Evolutionary conservation across 2,329 filamentous ascomycete genomes (phyloP).

Genomic region (Parastagonospora nodorum): DNA sequence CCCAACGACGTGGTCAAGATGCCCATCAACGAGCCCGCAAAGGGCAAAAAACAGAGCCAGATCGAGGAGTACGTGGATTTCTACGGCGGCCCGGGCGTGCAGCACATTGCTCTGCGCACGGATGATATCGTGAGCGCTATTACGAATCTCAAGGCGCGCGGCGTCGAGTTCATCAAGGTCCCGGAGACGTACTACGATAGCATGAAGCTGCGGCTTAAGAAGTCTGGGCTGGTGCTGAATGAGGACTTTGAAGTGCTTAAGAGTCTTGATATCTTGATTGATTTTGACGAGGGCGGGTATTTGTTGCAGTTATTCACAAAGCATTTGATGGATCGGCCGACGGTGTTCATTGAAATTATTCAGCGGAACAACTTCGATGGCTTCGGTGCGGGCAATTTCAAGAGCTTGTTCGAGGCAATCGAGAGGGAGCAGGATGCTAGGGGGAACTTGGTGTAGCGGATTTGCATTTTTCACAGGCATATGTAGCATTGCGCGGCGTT

Average conservation of each 20-base stretch:
- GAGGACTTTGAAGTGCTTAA: slow-evolving; percentile 81
- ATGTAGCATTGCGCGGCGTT: slow-evolving; percentile 9
- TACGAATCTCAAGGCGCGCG: slow-evolving; percentile 77
- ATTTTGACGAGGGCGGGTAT: slow-evolving; percentile 93
- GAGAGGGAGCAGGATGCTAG: slow-evolving; percentile 87
- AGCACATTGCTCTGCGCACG: slow-evolving; percentile 90
- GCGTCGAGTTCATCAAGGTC: slow-evolving; percentile 91
- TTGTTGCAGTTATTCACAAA: slow-evolving; percentile 66
- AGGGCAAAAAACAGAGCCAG: slow-evolving; percentile 87
- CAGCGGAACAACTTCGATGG: slow-evolving; percentile 89
- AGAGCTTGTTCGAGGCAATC: slow-evolving; percentile 92
- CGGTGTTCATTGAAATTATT: slow-evolving; percentile 96
- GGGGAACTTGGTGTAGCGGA: slow-evolving; percentile 67
- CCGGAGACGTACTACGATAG: slow-evolving; percentile 83
- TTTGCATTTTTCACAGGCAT: neutral
- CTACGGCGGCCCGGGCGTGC: slow-evolving; percentile 86
- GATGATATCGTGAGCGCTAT: slow-evolving; percentile 79
- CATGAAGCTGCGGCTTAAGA: slow-evolving; percentile 74
- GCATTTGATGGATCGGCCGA: slow-evolving; percentile 91
- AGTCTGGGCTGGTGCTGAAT: slow-evolving; percentile 63
- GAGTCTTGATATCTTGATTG: slow-evolving; percentile 84
- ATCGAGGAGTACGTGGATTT: slow-evolving; percentile 89
- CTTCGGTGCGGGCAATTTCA: slow-evolving; percentile 95
- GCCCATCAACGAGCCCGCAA: slow-evolving; percentile 96
- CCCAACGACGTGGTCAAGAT: slow-evolving; percentile 90